Base-by-base conservation (phyloP, 345 rosid genomes). In the Hypericum perforatum region DNA sequence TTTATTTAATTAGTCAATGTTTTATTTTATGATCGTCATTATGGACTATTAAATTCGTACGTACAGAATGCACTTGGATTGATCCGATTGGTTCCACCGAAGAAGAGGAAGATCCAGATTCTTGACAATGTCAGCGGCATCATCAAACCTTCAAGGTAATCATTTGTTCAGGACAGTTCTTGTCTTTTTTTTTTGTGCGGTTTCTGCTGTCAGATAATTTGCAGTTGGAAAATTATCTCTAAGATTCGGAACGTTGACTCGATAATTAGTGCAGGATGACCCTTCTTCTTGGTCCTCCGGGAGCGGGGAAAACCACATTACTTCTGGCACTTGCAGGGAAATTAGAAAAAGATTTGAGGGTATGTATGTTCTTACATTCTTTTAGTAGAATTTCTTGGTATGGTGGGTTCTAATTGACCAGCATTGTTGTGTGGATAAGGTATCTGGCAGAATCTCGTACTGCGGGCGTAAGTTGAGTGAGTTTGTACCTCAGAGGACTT, bases 401-500 rank as follows among this genome's bases (percentile, higher is more conserved):
- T 14, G 8, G 37, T 16, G 53, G 32, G 0, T 2, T n/a, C 29
- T 16, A 37, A 50, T 6, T 38, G 39, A 43, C 37, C 1, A 1
- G n/a, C 5, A 9, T 13, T 6, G 15, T 6, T 50, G n/a, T 32
- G 29, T 22, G 7, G 9, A 7, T 16, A 71, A 78, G 79, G 60
- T 72, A 16, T 50, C 78, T 6, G 82, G 82, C 32, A 62, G 63
- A 40, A 61, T 79, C 38, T 74, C 73, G 8, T 79, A 72, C 38
- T 72, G 80, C 10, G 85, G 89, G 12, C 82, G 77, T 39, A 66
- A 76, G 53, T 39, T 76, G 16, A 3, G 11, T 0, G 89, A 79
- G 53, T 79, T 82, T 56, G 42, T 79, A 46, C 84, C 89, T 9
- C 84, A 78, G 62, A 74, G 78, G 59, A 78, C 80, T 36, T 74